Evolutionary conservation across 2,329 filamentous ascomycete species (phyloP), one percentile per base, ranked within the genome.

Genomic region (Alternaria sp.): DNA sequence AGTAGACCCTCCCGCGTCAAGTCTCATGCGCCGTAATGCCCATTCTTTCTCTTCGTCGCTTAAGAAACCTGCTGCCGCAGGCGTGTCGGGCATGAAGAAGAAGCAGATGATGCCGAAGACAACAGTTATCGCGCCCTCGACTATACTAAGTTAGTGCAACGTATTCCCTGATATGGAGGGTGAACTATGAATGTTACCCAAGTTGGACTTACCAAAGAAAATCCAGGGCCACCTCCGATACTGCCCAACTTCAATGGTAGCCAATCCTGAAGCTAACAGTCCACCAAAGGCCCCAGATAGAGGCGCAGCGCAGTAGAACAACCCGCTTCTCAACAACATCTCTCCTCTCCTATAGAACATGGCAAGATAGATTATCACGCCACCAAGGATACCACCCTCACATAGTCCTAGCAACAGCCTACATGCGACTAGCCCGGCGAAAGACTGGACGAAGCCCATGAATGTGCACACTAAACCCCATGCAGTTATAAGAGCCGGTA

Each of bases 21-120:
- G 61, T 5, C 66, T 61, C 69, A 76, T 73, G n/a, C 74, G 69
- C 2, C 63, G 59, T 5, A 75, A 51, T 8, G 70, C 69, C 44
- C 62, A 71, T 16, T 60, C 57, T 22, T 72, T 68, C 55, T 77
- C 73, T 59, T 73, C 73, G 30, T 66, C 63, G 5, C 55, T 69
- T 18, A 77, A 54, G 47, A 76, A 77, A 4, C 66, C 65, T n/a
- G 82, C 79, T 8, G 69, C 68, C 7, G 65, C 64, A 2, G 74
- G 73, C 0, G 68, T 87, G 61, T 87, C 84, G 1, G 85, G 85
- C 2, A 87, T 78, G 2, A 83, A 61, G 56, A 87, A 85, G 67
- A 82, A 84, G 7, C 85, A 78, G 2, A 75, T 69, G 4, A 83
- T 67, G 6, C 84, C 85, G 2, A 75, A 73, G 9, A 71, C 44